A percentile compares a stretch with the other conserved stretches of the same genome.
These are phyloP conservation scores for Suhomyces wounanorum DNA, from an alignment of 1,139 yeast genomes.

Conservation along the genomic window DNA sequence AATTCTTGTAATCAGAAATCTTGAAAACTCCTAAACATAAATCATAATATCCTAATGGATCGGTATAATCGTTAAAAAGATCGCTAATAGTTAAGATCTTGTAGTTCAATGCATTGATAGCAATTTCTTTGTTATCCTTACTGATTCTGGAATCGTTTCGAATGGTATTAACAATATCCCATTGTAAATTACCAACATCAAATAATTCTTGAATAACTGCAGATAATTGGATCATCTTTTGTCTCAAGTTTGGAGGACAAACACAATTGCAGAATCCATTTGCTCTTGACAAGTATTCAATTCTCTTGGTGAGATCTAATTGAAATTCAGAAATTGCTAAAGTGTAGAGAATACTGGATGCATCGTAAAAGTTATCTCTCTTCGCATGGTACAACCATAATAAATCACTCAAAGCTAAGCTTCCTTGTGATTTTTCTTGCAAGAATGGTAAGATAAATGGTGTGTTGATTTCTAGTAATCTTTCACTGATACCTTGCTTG, in stretches of 20 bases:
- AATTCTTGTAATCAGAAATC: conserved; percentile 76
- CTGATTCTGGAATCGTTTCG: conserved; percentile 59
- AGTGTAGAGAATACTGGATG: conserved; percentile 78
- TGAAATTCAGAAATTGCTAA: conserved; percentile 76
- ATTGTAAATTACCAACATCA: conserved; percentile 87
- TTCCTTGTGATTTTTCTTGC: conserved; percentile 67
- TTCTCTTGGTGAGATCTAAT: conserved; percentile 68
- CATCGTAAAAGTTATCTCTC: conserved; percentile 73
- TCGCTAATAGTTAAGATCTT: conserved; percentile 73
- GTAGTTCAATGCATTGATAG: conserved; percentile 58
- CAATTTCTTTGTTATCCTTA: conserved; percentile 46
- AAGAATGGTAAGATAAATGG: conserved; percentile 78
- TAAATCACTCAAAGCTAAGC: conserved; percentile 74
- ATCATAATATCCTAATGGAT: conserved; percentile 85
- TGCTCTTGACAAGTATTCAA: conserved; percentile 88
- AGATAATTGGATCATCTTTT: conserved; percentile 71
- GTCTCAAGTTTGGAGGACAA: conserved; percentile 76
- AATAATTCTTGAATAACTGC: conserved; percentile 74
- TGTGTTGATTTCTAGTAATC: conserved; percentile 77
- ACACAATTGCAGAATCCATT: conserved; percentile 89
- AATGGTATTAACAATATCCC: conserved; percentile 68
- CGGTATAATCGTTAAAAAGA: conserved; percentile 82
- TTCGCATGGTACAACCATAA: conserved; percentile 90
- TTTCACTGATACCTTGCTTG: conserved; percentile 71
- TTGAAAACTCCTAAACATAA: conserved; percentile 77